Percentiles rank a stretch among this genome's conserved stretches.
phyloP scores from a whole-genome alignment of 1,139 yeast species.

The Protomyces gravidus region DNA sequence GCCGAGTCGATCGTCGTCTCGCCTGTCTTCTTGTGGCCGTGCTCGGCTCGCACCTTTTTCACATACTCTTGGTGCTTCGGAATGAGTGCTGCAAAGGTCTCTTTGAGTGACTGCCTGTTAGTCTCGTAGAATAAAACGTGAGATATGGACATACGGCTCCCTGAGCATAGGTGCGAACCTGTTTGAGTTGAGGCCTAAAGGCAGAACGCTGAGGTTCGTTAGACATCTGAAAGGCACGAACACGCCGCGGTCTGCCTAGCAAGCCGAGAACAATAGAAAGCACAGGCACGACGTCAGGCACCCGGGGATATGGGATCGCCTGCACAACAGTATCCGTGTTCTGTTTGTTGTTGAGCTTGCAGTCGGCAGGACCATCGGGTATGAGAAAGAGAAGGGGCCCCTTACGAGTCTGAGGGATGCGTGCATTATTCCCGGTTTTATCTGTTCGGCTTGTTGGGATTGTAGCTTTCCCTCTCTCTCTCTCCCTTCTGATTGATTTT shows the following conservation, averaged over 20 bases:
- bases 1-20: conserved; percentile 94
- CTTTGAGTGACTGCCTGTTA: conserved; percentile 55
- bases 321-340: neutral
- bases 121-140: neutral
- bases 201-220: neutral
- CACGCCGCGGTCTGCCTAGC: too few species aligned
- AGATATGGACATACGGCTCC: neutral
- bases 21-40: conserved; percentile 82
- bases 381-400: neutral
- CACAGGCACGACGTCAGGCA: too few species aligned
- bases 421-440: neutral
- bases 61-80: conserved; percentile 91
- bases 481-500: too few species aligned
- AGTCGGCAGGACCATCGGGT: neutral
- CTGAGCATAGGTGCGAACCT: conserved; percentile 1
- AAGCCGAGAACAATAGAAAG: too few species aligned
- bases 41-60: conserved; percentile 79
- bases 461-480: too few species aligned
- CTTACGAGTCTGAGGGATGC: conserved; percentile 3
- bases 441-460: too few species aligned
- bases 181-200: neutral
- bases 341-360: too few species aligned
- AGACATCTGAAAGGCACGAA: neutral
- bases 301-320: too few species aligned
- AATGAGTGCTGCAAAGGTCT: conserved; percentile 85